Percentiles rank a stretch among this genome's conserved stretches.
Conservation (phyloP, 2,329 filamentous ascomycete species). For the Zymoseptoria brevis region DNA sequence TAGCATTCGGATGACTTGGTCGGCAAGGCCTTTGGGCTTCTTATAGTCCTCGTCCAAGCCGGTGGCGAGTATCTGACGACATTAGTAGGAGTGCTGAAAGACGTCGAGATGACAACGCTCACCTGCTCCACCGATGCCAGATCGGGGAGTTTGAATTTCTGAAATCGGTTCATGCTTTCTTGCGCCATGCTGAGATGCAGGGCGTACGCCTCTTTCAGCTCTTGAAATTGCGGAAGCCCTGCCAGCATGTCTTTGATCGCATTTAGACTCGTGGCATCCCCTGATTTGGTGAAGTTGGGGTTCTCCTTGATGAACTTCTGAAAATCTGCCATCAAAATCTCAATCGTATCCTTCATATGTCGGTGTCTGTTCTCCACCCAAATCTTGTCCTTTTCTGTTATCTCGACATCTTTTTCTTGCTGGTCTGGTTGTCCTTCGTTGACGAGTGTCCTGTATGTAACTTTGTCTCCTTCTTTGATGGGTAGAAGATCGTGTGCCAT, state of each 20-base stretch:
- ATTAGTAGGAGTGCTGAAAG: slow-evolving; percentile 2
- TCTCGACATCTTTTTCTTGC: slow-evolving; percentile 83
- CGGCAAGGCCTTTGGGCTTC: slow-evolving; percentile 81
- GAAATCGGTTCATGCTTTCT: slow-evolving; percentile 91
- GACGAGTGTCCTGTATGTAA: slow-evolving; percentile 71
- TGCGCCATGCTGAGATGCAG: slow-evolving; percentile 94
- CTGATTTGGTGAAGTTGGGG: slow-evolving; percentile 75
- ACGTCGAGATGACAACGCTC: slow-evolving; percentile 5
- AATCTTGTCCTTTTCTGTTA: slow-evolving; percentile 82
- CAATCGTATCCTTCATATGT: slow-evolving; percentile 97
- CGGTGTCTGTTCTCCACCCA: slow-evolving; percentile 92
- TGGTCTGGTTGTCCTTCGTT: slow-evolving; percentile 64
- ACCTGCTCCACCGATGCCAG: slow-evolving; percentile 80
- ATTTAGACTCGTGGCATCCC: slow-evolving; percentile 68
- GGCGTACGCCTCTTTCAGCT: slow-evolving; percentile 91
- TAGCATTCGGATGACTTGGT: slow-evolving; percentile 76
- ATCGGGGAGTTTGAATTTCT: slow-evolving; percentile 75
- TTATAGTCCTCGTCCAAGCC: slow-evolving; percentile 87
- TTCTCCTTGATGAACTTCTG: slow-evolving; percentile 86
- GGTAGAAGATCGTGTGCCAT: slow-evolving; percentile 93
- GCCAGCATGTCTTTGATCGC: slow-evolving; percentile 96
- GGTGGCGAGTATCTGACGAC: slow-evolving; percentile 64
- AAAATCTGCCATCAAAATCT: slow-evolving; percentile 87
- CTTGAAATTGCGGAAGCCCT: slow-evolving; percentile 85
- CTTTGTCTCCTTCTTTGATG: slow-evolving; percentile 80